A percentile compares a stretch with the other conserved stretches of the same genome.
Evolutionary conservation across 1,284 basidiomycete genomes (phyloP).

Genomic region (Termitomyces sp.): DNA sequence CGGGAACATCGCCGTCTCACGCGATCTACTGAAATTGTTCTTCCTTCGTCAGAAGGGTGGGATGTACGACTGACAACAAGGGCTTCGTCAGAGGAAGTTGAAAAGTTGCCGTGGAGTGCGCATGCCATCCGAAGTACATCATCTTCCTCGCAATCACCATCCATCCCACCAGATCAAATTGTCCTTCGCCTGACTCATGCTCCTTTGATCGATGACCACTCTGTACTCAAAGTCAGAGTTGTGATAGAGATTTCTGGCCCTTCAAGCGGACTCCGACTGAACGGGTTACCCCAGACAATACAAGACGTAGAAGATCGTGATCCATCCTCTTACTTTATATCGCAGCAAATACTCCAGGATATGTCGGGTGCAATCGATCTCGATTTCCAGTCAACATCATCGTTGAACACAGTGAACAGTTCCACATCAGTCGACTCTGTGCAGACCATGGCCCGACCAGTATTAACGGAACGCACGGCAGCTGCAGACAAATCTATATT

Average conservation of each 20-base stretch:
- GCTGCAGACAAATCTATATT: slow-evolving; percentile 76
- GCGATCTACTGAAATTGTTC: slow-evolving; percentile 73
- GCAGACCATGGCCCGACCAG: slow-evolving; percentile 30
- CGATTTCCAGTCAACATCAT: slow-evolving; percentile 60
- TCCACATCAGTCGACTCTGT: slow-evolving; percentile 28
- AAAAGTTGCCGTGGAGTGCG: slow-evolving; percentile 73
- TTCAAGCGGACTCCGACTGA: slow-evolving; percentile 71
- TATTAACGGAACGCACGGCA: slow-evolving; percentile 47
- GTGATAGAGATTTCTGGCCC: slow-evolving; percentile 81
- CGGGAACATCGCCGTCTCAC: slow-evolving; percentile 65
- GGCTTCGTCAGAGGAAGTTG: slow-evolving; percentile 66
- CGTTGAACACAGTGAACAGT: slow-evolving; percentile 35
- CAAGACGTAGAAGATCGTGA: slow-evolving; percentile 62
- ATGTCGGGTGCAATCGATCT: slow-evolving; percentile 63
- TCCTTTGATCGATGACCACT: slow-evolving; percentile 64
- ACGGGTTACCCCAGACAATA: slow-evolving; percentile 74
- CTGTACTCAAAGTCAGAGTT: slow-evolving; percentile 74
- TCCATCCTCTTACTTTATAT: slow-evolving; percentile 48
- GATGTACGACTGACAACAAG: slow-evolving; percentile 76
- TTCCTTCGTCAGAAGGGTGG: slow-evolving; percentile 85
- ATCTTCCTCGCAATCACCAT: slow-evolving; percentile 27
- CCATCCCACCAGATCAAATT: slow-evolving; percentile 50
- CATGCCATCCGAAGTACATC: slow-evolving; percentile 53
- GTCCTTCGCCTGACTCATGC: slow-evolving; percentile 70
- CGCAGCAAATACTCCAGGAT: slow-evolving; percentile 61